Evolutionary conservation across 257 asterid genomes (phyloP).

Genomic region (Fraxinus excelsior): DNA sequence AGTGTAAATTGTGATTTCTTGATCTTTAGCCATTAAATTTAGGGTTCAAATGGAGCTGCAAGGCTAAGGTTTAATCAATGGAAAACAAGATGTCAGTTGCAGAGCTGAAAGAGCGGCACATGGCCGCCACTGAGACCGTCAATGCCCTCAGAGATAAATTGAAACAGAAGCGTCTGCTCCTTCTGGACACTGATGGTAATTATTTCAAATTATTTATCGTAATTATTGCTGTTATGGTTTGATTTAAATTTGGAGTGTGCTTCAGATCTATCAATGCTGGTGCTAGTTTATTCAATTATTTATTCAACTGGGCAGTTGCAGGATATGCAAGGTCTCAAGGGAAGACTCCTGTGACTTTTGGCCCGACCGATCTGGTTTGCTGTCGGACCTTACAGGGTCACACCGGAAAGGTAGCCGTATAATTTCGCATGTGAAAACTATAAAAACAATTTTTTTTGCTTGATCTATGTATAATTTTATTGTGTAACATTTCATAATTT

Average conservation of each 20-base stretch:
- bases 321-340: conserved; percentile 85
- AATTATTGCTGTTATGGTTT: conserved; percentile 11
- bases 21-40: conserved; percentile 3
- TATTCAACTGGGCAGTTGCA: conserved; percentile 53
- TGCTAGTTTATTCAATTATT: not conserved
- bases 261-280: conserved; percentile 44
- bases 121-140: conserved; percentile 79
- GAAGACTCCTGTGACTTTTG: conserved; percentile 75
- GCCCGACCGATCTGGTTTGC: conserved; percentile 97
- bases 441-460: not conserved
- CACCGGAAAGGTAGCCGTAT: conserved; percentile 70
- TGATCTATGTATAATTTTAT: not conserved
- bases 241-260: conserved; percentile 5
- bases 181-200: conserved; percentile 85
- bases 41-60: conserved; percentile 35
- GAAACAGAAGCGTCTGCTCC: conserved; percentile 71
- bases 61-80: conserved; percentile 7
- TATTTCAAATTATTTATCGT: conserved; percentile 7
- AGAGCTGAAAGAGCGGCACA: conserved; percentile 89
- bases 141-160: conserved; percentile 72
- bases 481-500: not conserved
- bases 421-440: not conserved
- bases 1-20: not conserved
- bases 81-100: conserved; percentile 61
- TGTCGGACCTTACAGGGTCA: conserved; percentile 97